phyloP scores from a whole-genome alignment of 768 basidiomycete species.

The Dentipellis sp. region DNA sequence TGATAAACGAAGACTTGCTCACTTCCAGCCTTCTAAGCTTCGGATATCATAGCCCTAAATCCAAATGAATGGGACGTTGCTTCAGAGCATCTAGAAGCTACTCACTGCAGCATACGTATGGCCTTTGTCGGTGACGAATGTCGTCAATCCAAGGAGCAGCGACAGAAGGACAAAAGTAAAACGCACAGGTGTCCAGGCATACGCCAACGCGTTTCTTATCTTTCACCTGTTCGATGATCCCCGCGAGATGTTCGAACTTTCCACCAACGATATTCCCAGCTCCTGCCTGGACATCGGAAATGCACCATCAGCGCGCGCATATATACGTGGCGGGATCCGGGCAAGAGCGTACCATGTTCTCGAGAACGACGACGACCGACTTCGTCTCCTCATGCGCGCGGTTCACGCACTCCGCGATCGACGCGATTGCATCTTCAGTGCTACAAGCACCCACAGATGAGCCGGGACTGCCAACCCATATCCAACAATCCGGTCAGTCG shows the following conservation, averaged over 20 bases:
- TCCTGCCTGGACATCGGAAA: constrained; percentile 45
- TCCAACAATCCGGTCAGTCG: neutral
- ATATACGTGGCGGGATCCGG: no score
- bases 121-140: constrained; percentile 28
- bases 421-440: constrained; percentile 46
- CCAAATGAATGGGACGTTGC: neutral
- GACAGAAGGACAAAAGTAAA: constrained; percentile 7
- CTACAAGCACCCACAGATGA: constrained; percentile 70
- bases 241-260: constrained; percentile 54
- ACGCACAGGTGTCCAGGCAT: constrained; percentile 75
- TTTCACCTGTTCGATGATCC: constrained; percentile 60
- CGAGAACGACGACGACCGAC: constrained; percentile 56
- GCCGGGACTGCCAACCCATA: constrained; percentile 46
- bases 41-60: constrained; percentile 73
- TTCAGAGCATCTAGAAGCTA: neutral
- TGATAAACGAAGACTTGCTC: neutral
- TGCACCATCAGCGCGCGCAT: no score
- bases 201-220: constrained; percentile 73
- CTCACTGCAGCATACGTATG: constrained; percentile 72
- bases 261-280: constrained; percentile 73
- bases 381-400: constrained; percentile 56
- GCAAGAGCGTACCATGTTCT: constrained; percentile 63
- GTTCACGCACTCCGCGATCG: constrained; percentile 69
- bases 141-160: neutral
- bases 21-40: constrained; percentile 53